A percentile compares a stretch with the other conserved stretches of the same genome.
Evolutionary conservation across 2,329 filamentous ascomycete genomes (phyloP).

Genomic region (Magnaporthiopsis incrustans): DNA sequence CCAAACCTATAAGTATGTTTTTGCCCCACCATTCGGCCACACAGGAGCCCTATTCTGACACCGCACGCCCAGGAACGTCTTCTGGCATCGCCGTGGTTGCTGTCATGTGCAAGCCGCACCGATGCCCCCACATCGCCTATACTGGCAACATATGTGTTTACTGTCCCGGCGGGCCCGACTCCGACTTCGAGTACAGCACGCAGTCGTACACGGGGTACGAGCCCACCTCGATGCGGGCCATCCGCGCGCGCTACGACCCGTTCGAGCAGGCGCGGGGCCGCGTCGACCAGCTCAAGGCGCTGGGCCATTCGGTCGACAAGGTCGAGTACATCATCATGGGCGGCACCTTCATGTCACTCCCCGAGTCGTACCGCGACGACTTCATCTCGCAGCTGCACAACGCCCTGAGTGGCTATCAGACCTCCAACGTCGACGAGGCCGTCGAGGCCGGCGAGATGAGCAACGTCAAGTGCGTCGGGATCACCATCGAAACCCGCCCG

Average conservation of each 20-base stretch:
- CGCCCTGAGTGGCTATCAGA: constrained; percentile 91
- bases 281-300: constrained; percentile 91
- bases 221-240: constrained; percentile 96
- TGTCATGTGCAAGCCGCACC: constrained; percentile 98
- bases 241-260: constrained; percentile 91
- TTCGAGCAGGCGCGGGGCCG: constrained; percentile 95
- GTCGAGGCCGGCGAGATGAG: constrained; percentile 94
- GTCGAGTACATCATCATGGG: constrained; percentile 99
- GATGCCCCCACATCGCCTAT: constrained; percentile 96
- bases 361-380: constrained; percentile 79
- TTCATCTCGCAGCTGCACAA: constrained; percentile 97
- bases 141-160: constrained; percentile 99
- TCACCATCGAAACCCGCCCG: constrained; percentile 94
- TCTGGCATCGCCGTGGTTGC: constrained; percentile 97
- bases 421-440: constrained; percentile 88
- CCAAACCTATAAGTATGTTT: constrained; percentile 79
- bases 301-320: constrained; percentile 96
- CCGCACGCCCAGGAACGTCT: constrained; percentile 59
- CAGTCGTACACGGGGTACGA: constrained; percentile 99
- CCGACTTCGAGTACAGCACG: constrained; percentile 97
- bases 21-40: background rate
- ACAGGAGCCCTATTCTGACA: constrained; percentile 5
- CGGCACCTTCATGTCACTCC: constrained; percentile 95
- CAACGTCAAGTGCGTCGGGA: constrained; percentile 94
- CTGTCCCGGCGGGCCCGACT: constrained; percentile 93